These are phyloP conservation scores for Aspergillus nomiae DNA, from an alignment of 2,329 filamentous ascomycete species.

Conservation along the genomic window DNA sequence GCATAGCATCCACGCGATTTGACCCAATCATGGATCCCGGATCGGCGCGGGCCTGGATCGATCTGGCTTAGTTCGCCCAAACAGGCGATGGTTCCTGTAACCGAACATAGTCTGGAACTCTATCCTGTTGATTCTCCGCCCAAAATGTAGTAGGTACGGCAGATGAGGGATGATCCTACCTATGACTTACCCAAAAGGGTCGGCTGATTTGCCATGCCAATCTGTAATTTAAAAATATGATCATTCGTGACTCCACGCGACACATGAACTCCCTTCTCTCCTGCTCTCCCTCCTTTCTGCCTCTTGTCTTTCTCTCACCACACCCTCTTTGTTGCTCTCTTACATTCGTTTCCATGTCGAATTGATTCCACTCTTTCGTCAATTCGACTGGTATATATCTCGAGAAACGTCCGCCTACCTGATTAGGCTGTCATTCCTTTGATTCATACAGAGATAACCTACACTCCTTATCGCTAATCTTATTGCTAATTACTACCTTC, in stretches of 20 bases:
- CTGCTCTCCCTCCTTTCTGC: constrained; percentile 10
- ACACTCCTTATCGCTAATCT: constrained; percentile 6
- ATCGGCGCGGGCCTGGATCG: constrained; percentile 2
- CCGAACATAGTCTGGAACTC: background rate
- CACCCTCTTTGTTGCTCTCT: background rate
- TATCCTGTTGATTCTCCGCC: background rate
- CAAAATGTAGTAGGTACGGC: background rate
- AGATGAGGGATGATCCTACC: background rate
- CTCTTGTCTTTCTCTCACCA: constrained; percentile 8
- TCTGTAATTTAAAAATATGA: constrained; percentile 3
- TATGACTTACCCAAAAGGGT: background rate
- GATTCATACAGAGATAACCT: background rate
- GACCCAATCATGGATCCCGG: background rate
- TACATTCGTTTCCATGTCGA: background rate
- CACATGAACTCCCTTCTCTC: constrained; percentile 2
- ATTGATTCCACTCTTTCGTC: background rate
- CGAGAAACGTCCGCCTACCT: constrained; percentile 8
- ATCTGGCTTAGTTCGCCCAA: background rate
- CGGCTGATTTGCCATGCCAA: background rate
- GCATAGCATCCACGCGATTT: background rate
- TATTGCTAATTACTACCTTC: constrained; percentile 5
- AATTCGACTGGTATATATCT: constrained; percentile 5
- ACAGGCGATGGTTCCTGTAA: background rate
- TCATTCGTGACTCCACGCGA: constrained; percentile 2
- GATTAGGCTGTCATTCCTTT: constrained; percentile 15